phyloP scores from a whole-genome alignment of 1,284 basidiomycete species.

The Trametes polyzona region DNA sequence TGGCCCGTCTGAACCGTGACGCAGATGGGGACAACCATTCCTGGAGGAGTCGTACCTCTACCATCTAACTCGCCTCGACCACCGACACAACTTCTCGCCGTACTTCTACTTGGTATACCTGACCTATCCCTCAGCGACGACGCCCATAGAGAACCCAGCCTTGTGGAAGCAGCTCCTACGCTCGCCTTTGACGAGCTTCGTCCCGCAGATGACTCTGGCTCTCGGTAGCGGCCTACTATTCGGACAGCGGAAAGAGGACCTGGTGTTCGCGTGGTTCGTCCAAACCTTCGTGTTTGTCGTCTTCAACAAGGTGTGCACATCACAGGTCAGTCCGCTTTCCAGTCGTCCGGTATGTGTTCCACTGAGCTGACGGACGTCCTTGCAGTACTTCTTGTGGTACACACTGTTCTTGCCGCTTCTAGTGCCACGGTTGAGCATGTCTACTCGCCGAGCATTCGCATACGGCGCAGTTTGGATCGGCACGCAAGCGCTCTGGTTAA shows the following conservation, averaged over 20 bases:
- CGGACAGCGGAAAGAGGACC: conserved; percentile 52
- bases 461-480: conserved; percentile 73
- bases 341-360: not conserved
- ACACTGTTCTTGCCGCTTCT: conserved; percentile 88
- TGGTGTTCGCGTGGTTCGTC: conserved; percentile 88
- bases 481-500: conserved; percentile 85
- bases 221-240: conserved; percentile 70
- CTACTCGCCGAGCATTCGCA: conserved; percentile 44
- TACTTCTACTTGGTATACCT: conserved; percentile 97
- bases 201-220: conserved; percentile 75
- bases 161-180: conserved; percentile 50
- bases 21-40: conserved; percentile 95
- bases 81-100: conserved; percentile 97
- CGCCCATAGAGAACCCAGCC: conserved; percentile 34
- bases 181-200: conserved; percentile 72
- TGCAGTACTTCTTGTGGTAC: conserved; percentile 98
- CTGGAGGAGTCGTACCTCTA: conserved; percentile 93
- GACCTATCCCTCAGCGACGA: conserved; percentile 52
- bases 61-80: conserved; percentile 89
- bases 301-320: conserved; percentile 99
- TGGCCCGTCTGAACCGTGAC: too few species aligned
- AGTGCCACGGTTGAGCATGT: conserved; percentile 66
- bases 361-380: not conserved
- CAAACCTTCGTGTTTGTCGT: conserved; percentile 92
- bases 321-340: conserved; percentile 64